Evolutionary conservation across 805 yeast species (phyloP).

Genomic region (Lachancea lanzarotensis): DNA sequence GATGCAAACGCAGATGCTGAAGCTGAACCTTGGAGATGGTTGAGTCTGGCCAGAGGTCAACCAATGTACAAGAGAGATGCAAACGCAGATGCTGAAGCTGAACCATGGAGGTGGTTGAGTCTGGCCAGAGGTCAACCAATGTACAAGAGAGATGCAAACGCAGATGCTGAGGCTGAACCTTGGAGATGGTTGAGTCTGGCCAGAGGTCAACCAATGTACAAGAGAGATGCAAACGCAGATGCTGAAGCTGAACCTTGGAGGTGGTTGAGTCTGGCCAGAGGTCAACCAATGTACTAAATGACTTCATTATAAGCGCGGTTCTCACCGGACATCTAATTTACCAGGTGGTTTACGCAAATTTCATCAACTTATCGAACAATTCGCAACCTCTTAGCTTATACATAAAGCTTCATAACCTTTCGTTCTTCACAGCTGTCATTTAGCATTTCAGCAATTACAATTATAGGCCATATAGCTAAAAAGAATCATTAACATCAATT

Average conservation of each 20-base stretch:
- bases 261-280: constrained; percentile 19
- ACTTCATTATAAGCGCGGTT: not conserved
- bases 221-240: constrained; percentile 11
- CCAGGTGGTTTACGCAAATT: not conserved
- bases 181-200: constrained; percentile 27
- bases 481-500: not conserved
- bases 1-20: constrained; percentile 22
- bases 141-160: constrained; percentile 18
- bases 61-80: constrained; percentile 16
- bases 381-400: not conserved
- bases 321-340: not conserved
- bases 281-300: not conserved
- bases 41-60: constrained; percentile 22
- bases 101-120: constrained; percentile 1
- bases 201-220: constrained; percentile 26
- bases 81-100: constrained; percentile 1
- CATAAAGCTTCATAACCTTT: constrained; percentile 11
- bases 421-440: constrained; percentile 10
- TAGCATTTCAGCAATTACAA: not conserved
- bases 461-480: not conserved
- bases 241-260: constrained; percentile 24
- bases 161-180: constrained; percentile 17
- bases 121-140: constrained; percentile 25
- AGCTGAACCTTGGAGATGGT: constrained; percentile 27
- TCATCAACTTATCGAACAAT: not conserved